Conservation (phyloP, 2,329 filamentous ascomycete species). For the Ascochyta koolunga region DNA sequence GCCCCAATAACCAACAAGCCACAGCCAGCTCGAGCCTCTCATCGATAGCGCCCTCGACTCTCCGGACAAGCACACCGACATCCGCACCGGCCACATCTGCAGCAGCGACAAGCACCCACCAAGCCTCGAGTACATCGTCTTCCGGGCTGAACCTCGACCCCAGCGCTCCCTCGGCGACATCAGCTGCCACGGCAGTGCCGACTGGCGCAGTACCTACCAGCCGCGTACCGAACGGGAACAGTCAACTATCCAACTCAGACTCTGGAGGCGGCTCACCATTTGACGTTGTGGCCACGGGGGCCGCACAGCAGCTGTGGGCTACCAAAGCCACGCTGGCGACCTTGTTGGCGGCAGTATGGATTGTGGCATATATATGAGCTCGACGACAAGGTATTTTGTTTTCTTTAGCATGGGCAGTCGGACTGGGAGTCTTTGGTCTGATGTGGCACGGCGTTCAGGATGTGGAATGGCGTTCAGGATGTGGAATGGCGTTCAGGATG, state of each 20-base stretch:
- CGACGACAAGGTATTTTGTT: not conserved
- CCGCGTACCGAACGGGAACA: conserved; percentile 26
- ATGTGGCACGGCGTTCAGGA: conserved; percentile 20
- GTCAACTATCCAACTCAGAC: conserved; percentile 43
- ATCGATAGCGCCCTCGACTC: conserved; percentile 5
- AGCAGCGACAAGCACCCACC: conserved; percentile 1
- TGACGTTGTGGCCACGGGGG: conserved; percentile 40
- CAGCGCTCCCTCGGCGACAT: conserved; percentile 17
- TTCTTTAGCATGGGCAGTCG: conserved; percentile 7
- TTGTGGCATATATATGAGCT: not conserved
- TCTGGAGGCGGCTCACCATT: conserved; percentile 56
- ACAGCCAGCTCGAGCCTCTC: conserved; percentile 21
- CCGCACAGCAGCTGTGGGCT: conserved; percentile 21
- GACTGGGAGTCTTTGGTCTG: conserved; percentile 1
- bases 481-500: too few species aligned
- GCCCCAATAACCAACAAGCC: conserved; percentile 41
- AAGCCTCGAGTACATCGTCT: conserved; percentile 10
- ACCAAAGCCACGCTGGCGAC: not conserved
- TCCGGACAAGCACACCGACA: conserved; percentile 19
- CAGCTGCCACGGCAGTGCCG: conserved; percentile 11
- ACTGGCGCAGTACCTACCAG: conserved; percentile 13
- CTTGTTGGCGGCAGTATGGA: not conserved
- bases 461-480: conserved; percentile 20
- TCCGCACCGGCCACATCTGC: conserved; percentile 12
- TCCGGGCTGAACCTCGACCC: conserved; percentile 23